Evolutionary conservation across 805 yeast genomes (phyloP).

Genomic region (Hanseniaspora hatyaiensis): DNA sequence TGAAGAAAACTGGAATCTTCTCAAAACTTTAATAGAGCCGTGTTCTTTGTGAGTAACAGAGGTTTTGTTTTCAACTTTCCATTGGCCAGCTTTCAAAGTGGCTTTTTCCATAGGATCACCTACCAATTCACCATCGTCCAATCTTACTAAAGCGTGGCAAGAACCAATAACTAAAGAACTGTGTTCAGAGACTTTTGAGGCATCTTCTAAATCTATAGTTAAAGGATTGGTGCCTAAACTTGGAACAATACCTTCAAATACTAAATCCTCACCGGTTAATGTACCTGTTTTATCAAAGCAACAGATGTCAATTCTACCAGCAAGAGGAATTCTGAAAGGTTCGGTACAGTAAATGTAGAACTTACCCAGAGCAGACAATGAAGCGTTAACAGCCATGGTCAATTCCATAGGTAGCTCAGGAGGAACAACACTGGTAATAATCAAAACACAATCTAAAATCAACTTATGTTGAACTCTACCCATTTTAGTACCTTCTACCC

Average conservation of each 20-base stretch:
- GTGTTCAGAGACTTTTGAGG: constrained; percentile 52
- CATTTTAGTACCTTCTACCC: constrained; percentile 94
- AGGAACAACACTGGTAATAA: constrained; percentile 94
- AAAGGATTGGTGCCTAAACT: constrained; percentile 43
- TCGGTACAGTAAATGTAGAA: constrained; percentile 91
- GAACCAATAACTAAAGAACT: constrained; percentile 74
- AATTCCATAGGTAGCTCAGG: constrained; percentile 99
- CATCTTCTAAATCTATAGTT: constrained; percentile 34
- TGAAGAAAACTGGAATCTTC: constrained; percentile 95
- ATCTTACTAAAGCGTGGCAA: constrained; percentile 87
- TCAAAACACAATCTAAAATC: constrained; percentile 87
- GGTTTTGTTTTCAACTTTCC: constrained; percentile 74
- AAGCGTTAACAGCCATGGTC: constrained; percentile 93
- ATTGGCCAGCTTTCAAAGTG: constrained; percentile 73
- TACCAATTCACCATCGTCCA: constrained; percentile 93
- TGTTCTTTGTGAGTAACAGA: constrained; percentile 39
- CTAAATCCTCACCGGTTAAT: constrained; percentile 89
- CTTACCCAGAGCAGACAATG: constrained; percentile 77
- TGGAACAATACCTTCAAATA: constrained; percentile 93
- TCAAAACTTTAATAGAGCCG: constrained; percentile 55
- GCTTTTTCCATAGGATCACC: constrained; percentile 99
- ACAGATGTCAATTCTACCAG: constrained; percentile 96
- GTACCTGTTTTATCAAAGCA: constrained; percentile 99
- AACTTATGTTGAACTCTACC: constrained; percentile 91
- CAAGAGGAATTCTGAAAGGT: constrained; percentile 94